phyloP scores from a whole-genome alignment of 2,329 filamentous ascomycete genomes.

The Penicillium sclerotiorum region DNA sequence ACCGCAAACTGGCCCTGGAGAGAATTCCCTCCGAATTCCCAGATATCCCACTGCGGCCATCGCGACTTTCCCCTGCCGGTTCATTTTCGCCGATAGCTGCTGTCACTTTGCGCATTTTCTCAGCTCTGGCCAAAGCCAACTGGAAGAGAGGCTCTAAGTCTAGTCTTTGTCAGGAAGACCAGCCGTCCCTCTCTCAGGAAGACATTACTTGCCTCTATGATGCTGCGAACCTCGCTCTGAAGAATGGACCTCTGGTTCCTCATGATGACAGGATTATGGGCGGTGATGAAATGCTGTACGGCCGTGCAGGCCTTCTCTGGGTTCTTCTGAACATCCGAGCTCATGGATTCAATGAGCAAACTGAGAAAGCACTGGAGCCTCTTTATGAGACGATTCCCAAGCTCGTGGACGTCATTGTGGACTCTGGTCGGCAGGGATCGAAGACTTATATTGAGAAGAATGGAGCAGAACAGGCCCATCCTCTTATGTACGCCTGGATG shows the following conservation, averaged over 20 bases:
- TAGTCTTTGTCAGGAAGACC: conserved; percentile 30
- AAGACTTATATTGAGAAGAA: conserved; percentile 33
- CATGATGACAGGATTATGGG: conserved; percentile 34
- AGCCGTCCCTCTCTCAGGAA: conserved; percentile 26
- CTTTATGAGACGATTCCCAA: conserved; percentile 33
- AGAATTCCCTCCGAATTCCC: conserved; percentile 29
- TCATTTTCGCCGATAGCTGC: conserved; percentile 34
- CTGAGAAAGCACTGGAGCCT: conserved; percentile 21
- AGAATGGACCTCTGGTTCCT: conserved; percentile 30
- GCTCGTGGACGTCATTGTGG: conserved; percentile 37
- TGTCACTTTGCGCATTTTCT: conserved; percentile 32
- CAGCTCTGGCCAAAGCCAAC: conserved; percentile 15
- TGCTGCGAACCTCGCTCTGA: conserved; percentile 32
- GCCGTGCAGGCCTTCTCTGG: conserved; percentile 43
- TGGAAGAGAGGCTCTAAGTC: conserved; percentile 7
- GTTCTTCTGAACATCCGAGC: conserved; percentile 37
- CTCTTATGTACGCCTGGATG: conserved; percentile 46
- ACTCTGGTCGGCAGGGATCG: conserved; percentile 36
- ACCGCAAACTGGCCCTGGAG: conserved; percentile 30
- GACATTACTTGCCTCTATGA: conserved; percentile 34
- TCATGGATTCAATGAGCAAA: conserved; percentile 25
- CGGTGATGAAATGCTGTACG: conserved; percentile 43
- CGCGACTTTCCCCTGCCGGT: conserved; percentile 37
- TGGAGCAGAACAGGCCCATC: conserved; percentile 34
- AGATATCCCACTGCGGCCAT: conserved; percentile 28